Conservation (phyloP, 2,329 filamentous ascomycete species). For the Malbranchea zuffiana region DNA sequence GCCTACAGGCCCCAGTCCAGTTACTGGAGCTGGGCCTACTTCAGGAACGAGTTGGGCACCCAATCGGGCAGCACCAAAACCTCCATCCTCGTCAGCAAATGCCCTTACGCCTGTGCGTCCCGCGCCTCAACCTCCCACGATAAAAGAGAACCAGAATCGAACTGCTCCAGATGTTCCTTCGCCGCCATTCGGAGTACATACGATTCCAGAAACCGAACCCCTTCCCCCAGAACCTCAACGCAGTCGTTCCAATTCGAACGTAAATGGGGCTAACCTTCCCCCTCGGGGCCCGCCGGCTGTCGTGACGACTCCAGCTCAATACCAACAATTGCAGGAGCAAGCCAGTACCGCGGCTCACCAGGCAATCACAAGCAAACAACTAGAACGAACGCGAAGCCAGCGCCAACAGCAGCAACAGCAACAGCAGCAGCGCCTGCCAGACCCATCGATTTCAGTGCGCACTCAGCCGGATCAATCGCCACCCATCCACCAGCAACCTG, state of each 20-base stretch:
- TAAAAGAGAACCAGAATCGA: constrained; percentile 41
- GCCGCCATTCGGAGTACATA: constrained; percentile 35
- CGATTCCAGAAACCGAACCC: constrained; percentile 45
- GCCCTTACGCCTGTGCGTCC: constrained; percentile 33
- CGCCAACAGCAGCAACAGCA: constrained; percentile 43
- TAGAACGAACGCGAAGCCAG: constrained; percentile 65
- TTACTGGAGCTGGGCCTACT: constrained; percentile 31
- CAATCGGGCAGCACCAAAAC: constrained; percentile 73
- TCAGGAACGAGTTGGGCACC: constrained; percentile 48
- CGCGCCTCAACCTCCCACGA: constrained; percentile 32
- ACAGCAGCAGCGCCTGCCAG: constrained; percentile 30
- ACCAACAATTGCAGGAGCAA: constrained; percentile 67
- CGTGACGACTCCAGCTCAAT: constrained; percentile 34
- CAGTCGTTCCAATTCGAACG: constrained; percentile 57
- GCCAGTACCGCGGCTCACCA: constrained; percentile 71
- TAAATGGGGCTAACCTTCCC: constrained; percentile 42
- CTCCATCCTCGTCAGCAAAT: constrained; percentile 46
- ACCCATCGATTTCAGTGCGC: constrained; percentile 4
- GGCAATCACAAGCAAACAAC: constrained; percentile 55
- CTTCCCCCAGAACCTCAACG: constrained; percentile 58
- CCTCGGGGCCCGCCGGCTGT: constrained; percentile 28
- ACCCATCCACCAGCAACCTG: constrained; percentile 1
- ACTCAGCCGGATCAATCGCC: constrained; percentile 24
- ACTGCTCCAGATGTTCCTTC: constrained; percentile 44
- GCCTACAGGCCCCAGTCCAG: constrained; percentile 40